Evolutionary conservation across 2,329 filamentous ascomycete genomes (phyloP).

Genomic region (Hyphodiscus sp.): DNA sequence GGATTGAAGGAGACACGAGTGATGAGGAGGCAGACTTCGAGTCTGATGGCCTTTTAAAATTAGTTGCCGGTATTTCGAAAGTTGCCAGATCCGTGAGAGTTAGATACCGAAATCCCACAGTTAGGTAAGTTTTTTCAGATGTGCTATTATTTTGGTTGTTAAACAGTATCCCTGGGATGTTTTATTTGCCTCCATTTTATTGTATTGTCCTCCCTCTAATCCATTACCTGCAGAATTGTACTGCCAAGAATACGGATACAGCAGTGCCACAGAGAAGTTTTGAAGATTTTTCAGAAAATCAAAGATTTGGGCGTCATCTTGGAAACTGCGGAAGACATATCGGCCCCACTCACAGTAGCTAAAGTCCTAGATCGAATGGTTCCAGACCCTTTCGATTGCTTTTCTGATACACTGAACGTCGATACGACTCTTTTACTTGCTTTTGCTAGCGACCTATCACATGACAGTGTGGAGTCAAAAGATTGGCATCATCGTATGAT

Average conservation of each 20-base stretch:
- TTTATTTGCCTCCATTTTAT: no score
- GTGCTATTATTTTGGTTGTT: no score
- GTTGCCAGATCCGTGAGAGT: constrained; percentile 51
- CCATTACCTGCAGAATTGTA: constrained; percentile 35
- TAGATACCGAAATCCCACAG: constrained; percentile 50
- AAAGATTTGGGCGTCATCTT: constrained; percentile 37
- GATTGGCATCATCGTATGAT: constrained; percentile 30
- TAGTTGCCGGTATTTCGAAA: constrained; percentile 50
- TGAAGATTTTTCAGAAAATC: constrained; percentile 49
- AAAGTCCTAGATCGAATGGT: constrained; percentile 29
- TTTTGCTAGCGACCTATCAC: constrained; percentile 56
- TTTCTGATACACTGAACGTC: constrained; percentile 44
- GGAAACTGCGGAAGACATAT: constrained; percentile 25
- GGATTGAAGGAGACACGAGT: constrained; percentile 41
- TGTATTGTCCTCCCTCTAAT: no score
- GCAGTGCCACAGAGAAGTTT: not conserved
- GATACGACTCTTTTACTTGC: constrained; percentile 62
- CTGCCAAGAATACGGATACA: constrained; percentile 49
- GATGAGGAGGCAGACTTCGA: constrained; percentile 38
- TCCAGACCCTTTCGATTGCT: constrained; percentile 32
- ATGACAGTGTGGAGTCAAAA: constrained; percentile 27
- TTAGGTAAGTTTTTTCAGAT: constrained; percentile 32
- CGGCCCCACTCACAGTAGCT: constrained; percentile 12
- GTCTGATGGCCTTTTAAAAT: constrained; percentile 50
- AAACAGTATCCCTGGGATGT: no score